Conservation (phyloP, 208 protist species). For the Acanthamoeba sp. region DNA sequence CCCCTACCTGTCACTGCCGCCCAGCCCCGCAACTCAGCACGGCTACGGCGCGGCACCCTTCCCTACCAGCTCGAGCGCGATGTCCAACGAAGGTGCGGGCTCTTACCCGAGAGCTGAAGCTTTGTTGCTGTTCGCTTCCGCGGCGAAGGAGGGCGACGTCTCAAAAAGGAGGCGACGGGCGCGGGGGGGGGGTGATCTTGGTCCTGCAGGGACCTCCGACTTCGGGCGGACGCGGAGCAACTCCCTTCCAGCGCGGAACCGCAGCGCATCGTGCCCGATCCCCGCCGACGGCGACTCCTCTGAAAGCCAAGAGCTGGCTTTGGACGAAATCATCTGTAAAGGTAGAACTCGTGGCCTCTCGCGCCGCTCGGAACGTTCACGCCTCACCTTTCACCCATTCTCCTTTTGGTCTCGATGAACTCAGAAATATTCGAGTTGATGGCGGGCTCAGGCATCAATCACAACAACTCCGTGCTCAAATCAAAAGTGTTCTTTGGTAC, state of each 20-base stretch:
- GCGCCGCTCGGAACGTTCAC: background rate
- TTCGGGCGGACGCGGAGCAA: constrained; percentile 42
- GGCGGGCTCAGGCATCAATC: constrained; percentile 5
- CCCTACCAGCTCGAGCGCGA: too few relatives aligned
- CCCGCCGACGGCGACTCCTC: constrained; percentile 48
- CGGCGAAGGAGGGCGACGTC: too few relatives aligned
- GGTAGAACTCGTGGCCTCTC: background rate
- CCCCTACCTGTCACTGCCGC: too few relatives aligned
- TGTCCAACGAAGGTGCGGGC: too few relatives aligned
- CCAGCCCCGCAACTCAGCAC: background rate
- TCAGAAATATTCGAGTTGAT: constrained; percentile 46
- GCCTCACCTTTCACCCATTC: background rate
- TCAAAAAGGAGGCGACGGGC: too few relatives aligned
- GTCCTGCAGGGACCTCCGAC: too few relatives aligned
- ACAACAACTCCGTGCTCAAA: background rate
- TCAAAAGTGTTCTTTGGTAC: constrained; percentile 49
- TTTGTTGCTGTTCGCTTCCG: too few relatives aligned
- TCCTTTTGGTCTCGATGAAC: too few relatives aligned
- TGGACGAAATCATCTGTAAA: constrained; percentile 63
- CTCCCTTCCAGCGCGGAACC: constrained; percentile 11
- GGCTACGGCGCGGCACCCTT: background rate
- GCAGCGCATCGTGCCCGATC: constrained; percentile 58
- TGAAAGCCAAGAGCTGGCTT: constrained; percentile 31
- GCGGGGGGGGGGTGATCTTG: too few relatives aligned
- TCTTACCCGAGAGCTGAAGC: too few relatives aligned